Evolutionary conservation across 768 basidiomycete species (phyloP), one percentile per base, ranked within the genome.

Genomic region (Hericium alpestre): DNA sequence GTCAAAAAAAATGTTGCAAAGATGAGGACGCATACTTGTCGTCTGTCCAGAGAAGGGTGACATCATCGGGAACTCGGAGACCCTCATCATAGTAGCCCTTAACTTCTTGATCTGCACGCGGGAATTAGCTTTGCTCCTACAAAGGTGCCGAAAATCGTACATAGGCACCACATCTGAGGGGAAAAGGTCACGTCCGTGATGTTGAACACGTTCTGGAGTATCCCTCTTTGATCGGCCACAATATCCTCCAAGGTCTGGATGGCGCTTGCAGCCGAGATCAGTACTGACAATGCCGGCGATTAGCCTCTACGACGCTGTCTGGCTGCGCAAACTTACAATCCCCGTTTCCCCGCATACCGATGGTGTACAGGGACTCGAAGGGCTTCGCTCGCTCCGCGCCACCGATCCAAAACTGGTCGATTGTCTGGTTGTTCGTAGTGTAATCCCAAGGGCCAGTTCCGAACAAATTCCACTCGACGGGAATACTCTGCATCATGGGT

Each of bases 401-500:
- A 20, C 75, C 75, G 0, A 76, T 68, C 83, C 84, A 87, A 67
- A 78, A 89, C 16, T 76, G 65, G 64, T 80, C 76, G 63, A 89
- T 76, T 50, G 73, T 74, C 22, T 74, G 74, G 10, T 73, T 63
- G 65, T 86, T 86, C 11, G 68, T 71, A 38, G 69, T 73, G 63
- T 82, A 86, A 65, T 87, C 79, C 84, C 85, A 89, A 0, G 72
- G 62, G 1, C 86, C 85, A 11, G 65, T 64, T 1, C 79, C 82
- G 57, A 80, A 79, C 15, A 79, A 65, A 56, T 68, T 73, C 75
- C 83, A 88, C 64, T 87, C 84, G 58, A 78, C 75, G 4, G 85
- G 84, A 3, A 80, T 82, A 37, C 83, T 82, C 20, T 84, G 79
- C 74, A 82, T 80, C 82, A 86, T 86, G 10, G 86, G 86, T 64